Base-by-base conservation (phyloP, 2,329 filamentous ascomycete genomes). In the Aspergillus ochraceus region DNA sequence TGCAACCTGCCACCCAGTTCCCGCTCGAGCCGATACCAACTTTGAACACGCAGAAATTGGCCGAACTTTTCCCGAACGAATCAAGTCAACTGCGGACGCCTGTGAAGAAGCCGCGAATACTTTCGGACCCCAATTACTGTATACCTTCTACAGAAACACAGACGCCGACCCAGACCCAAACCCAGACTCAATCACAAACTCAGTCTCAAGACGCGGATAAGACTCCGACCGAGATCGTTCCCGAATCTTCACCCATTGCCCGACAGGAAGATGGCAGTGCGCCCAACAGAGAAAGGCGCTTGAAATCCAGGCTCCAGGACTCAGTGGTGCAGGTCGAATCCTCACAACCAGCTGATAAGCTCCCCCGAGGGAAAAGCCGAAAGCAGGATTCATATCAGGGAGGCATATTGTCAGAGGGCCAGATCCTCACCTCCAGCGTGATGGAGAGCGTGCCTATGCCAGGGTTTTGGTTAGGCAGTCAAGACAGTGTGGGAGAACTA, bases 371-470 rank as follows among this genome's bases (percentile, higher is more conserved):
- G 9, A 52, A 32, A 10, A 52, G 45, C 12, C n/a, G 57, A n/a
- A 62, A 56, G 19, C 55, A 62, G 11, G 57, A 63, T 39, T 60
- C 58, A 39, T 61, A 60, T 20, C 58, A 62, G 29, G 66, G 60
- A 30, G 65, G 62, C 2, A 57, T 76, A 2, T 51, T 78, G 6
- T 71, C 71, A 11, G 66, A 68, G 3, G 76, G 73, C 52, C 74
- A 78, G 47, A 67, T 77, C 49, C 62, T 79, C 26, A 76, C 76
- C 0, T 77, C 76, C 2, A 79, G 75, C 59, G 68, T 79, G 19
- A 77, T 79, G 76, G 77, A 79, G 54, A 79, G 76, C 60, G 67
- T 79, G 52, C 74, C 77, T 6, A 56, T 76, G n/a, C 77, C 76
- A 3, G 68, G 68, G 4, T 71, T 75, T 19, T 76, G 75, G 70